phyloP scores from a whole-genome alignment of 495 filamentous ascomycete genomes.

The Apodospora peruviana region DNA sequence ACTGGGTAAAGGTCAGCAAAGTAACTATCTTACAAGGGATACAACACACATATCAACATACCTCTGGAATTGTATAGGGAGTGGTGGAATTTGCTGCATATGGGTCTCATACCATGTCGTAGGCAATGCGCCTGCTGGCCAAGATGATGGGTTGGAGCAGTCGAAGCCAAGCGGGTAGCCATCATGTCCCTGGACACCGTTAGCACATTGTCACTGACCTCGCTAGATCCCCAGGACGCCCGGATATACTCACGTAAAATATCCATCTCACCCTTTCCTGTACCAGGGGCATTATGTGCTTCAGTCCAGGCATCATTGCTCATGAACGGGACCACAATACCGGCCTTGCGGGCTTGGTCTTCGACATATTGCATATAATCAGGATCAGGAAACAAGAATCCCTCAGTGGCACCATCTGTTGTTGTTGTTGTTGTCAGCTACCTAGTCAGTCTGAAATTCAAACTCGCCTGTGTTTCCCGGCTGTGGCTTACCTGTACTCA shows the following conservation, averaged over 20 bases:
- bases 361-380: constrained; percentile 67
- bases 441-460: background rate
- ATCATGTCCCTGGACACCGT: constrained; percentile 63
- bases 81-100: constrained; percentile 41
- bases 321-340: constrained; percentile 69
- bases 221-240: too few species aligned
- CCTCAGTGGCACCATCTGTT: background rate
- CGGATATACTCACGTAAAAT: constrained; percentile 49
- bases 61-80: constrained; percentile 62
- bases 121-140: constrained; percentile 43
- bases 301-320: constrained; percentile 60
- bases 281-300: constrained; percentile 63
- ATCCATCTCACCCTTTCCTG: constrained; percentile 58
- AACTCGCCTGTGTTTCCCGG: too few species aligned
- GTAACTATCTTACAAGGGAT: background rate
- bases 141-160: constrained; percentile 47
- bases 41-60: background rate
- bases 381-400: constrained; percentile 44
- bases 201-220: too few species aligned
- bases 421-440: background rate
- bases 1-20: constrained; percentile 5
- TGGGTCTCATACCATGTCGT: constrained; percentile 29
- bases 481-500: constrained; percentile 51
- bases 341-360: constrained; percentile 59
- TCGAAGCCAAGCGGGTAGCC: constrained; percentile 64